Percentiles rank a stretch among this genome's conserved stretches.
Evolutionary conservation across 805 yeast species (phyloP).

Genomic region (Yarrowia sp.): DNA sequence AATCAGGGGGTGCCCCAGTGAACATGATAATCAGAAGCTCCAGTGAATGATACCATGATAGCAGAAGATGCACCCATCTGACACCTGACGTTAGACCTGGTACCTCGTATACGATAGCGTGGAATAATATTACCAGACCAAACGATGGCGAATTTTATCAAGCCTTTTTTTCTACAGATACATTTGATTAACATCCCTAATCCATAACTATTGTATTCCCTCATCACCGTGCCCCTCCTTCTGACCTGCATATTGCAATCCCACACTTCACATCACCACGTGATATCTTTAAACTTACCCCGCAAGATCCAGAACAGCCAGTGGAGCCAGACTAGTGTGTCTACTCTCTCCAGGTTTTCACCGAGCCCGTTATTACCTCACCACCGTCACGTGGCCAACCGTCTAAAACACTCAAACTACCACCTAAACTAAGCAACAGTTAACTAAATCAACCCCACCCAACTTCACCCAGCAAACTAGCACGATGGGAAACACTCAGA

Average conservation of each 20-base stretch:
- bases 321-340: neutral
- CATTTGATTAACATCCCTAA: too few species aligned
- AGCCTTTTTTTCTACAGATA: too few species aligned
- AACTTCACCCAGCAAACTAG: neutral
- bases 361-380: neutral
- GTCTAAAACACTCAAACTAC: neutral
- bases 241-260: neutral
- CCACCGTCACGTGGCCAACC: neutral
- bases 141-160: too few species aligned
- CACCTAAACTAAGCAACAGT: neutral
- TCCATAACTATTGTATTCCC: neutral
- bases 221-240: neutral
- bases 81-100: neutral
- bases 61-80: neutral
- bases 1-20: neutral
- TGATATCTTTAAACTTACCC: conserved; percentile 36
- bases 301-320: conserved; percentile 15
- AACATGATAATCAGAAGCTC: neutral
- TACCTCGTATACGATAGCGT: neutral
- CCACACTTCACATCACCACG: conserved; percentile 4
- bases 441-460: neutral
- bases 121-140: neutral
- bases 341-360: neutral
- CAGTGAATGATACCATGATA: too few species aligned
- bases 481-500: conserved; percentile 42